Evolutionary conservation across 495 filamentous ascomycete genomes (phyloP).

Genomic region (Tuber umbilicatum): DNA sequence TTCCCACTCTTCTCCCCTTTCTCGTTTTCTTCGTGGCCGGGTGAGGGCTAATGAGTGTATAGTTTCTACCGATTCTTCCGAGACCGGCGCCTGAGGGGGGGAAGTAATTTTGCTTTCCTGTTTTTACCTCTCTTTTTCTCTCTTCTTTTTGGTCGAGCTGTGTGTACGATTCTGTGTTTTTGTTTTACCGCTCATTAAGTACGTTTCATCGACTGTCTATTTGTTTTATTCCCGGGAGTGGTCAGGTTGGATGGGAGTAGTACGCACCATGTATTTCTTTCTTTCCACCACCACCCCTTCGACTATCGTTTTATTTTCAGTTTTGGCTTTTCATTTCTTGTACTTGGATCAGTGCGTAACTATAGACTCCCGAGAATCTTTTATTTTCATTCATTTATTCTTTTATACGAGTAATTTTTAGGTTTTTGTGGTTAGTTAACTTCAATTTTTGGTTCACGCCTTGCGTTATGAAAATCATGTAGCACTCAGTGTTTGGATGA

Average conservation of each 20-base stretch:
- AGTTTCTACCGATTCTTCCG: background rate
- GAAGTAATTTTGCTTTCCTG: background rate
- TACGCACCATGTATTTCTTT: background rate
- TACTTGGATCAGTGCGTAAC: background rate
- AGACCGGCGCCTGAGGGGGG: background rate
- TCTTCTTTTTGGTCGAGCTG: background rate
- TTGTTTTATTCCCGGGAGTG: background rate
- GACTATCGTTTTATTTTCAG: background rate
- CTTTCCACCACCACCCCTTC: background rate
- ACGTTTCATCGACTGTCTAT: background rate
- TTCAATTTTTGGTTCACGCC: background rate
- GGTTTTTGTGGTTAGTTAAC: background rate
- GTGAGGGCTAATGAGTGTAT: background rate
- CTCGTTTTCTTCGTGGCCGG: background rate
- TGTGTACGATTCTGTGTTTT: conserved; percentile 2
- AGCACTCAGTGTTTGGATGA: background rate
- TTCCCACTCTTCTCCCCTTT: background rate
- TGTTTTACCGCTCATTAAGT: background rate
- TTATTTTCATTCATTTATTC: background rate
- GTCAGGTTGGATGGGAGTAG: background rate
- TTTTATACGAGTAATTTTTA: background rate
- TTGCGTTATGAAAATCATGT: background rate
- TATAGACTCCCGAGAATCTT: background rate
- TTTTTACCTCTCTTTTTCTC: background rate
- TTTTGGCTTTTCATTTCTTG: background rate